Conservation (phyloP, 768 basidiomycete genomes). For the Russula abietina region DNA sequence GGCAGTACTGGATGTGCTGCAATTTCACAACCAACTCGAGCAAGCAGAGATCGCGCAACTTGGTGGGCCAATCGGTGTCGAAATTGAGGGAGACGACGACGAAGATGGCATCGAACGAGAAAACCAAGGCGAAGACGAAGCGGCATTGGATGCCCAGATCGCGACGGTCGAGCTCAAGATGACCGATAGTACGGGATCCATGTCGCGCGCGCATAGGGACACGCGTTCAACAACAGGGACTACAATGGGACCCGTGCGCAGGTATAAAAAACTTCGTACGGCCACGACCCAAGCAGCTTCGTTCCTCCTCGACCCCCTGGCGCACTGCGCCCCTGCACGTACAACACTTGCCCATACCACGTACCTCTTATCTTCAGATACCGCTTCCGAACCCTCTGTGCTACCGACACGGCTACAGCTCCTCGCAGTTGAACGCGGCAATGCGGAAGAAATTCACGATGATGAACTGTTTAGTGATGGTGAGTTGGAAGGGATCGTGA, state of each 20-base stretch:
- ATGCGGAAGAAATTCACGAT: constrained; percentile 49
- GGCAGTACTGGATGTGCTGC: constrained; percentile 62
- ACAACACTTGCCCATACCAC: constrained; percentile 31
- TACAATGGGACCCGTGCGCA: constrained; percentile 25
- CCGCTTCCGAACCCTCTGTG: constrained; percentile 24
- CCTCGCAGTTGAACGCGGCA: constrained; percentile 53
- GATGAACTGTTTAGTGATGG: constrained; percentile 67
- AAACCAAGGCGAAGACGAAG: neutral
- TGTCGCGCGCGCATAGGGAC: neutral
- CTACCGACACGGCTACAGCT: constrained; percentile 62
- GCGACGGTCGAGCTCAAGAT: neutral
- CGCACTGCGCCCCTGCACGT: constrained; percentile 27
- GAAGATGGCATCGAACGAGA: constrained; percentile 25
- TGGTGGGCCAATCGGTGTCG: constrained; percentile 36
- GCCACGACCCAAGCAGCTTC: constrained; percentile 43
- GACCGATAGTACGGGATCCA: neutral
- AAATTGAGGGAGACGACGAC: constrained; percentile 33
- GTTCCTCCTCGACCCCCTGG: constrained; percentile 56
- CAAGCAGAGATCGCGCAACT: constrained; percentile 34
- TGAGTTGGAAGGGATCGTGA: constrained; percentile 57
- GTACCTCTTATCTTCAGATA: constrained; percentile 49
- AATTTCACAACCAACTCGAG: constrained; percentile 61
- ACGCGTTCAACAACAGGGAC: neutral
- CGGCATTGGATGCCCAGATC: constrained; percentile 8
- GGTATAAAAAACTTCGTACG: constrained; percentile 30